Percentiles rank a stretch among this genome's conserved stretches.
Conservation (phyloP, 495 filamentous ascomycete species). For the Talaromyces adpressus region DNA sequence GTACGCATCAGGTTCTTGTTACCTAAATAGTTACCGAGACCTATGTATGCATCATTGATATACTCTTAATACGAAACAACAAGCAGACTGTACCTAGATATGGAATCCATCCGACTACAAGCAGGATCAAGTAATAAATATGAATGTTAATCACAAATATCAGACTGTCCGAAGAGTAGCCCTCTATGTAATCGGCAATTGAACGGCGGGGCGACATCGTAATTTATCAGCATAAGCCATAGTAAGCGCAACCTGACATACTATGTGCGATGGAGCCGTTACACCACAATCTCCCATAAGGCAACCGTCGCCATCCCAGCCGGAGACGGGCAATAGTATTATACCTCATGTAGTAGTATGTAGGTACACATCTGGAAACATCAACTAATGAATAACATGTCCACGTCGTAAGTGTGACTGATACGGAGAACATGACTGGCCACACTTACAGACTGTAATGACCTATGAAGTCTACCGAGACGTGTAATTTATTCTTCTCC, state of each 20-base stretch:
- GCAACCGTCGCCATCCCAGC: not conserved
- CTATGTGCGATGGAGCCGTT: constrained; percentile 2
- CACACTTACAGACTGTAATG: not conserved
- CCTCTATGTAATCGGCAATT: not conserved
- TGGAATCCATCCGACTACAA: too few relatives aligned
- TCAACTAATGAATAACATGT: not conserved
- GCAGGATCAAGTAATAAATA: too few relatives aligned
- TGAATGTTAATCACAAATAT: too few relatives aligned
- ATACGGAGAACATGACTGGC: not conserved
- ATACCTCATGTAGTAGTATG: not conserved
- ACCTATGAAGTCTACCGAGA: not conserved
- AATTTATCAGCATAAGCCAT: not conserved
- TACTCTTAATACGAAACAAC: too few relatives aligned
- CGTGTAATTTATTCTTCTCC: not conserved
- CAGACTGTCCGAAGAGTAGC: too few relatives aligned
- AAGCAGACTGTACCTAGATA: too few relatives aligned
- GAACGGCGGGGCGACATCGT: not conserved
- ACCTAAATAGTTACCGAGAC: not conserved
- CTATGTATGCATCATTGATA: not conserved
- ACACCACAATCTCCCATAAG: not conserved
- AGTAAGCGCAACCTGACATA: not conserved
- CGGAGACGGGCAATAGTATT: not conserved
- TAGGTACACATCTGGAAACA: not conserved
- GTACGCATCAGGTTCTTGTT: not conserved
- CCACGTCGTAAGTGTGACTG: not conserved